phyloP scores from a whole-genome alignment of 495 filamentous ascomycete species.

The Penicillium salamii region DNA sequence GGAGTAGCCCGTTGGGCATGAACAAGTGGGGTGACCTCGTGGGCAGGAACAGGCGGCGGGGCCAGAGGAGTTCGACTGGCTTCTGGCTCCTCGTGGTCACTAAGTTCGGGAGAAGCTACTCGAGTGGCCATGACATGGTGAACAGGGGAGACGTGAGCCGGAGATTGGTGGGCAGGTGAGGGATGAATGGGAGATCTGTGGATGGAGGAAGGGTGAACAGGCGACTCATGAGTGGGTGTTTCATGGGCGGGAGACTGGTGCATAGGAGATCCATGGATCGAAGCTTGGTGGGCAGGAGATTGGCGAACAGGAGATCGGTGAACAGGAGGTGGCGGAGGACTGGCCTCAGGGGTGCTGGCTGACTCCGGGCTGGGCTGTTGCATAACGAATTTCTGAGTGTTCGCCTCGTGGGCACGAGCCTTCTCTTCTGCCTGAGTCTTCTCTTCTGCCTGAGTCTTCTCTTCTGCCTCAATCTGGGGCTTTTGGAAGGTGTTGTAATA shows the following conservation, averaged over 20 bases:
- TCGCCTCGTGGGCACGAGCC: constrained; percentile 1
- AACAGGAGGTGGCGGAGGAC: constrained; percentile 2
- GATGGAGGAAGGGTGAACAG: neutral
- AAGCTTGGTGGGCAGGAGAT: neutral
- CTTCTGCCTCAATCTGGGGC: constrained; percentile 20
- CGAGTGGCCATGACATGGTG: neutral
- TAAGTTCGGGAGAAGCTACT: neutral
- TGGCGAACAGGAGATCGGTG: neutral
- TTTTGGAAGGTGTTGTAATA: constrained; percentile 24
- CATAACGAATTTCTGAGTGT: neutral
- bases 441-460: constrained; percentile 3
- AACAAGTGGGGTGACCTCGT: constrained; percentile 15
- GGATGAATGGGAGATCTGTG: constrained; percentile 2
- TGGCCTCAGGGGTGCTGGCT: neutral
- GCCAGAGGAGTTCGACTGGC: constrained; percentile 19
- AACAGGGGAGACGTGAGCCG: neutral
- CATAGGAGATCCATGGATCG: no score
- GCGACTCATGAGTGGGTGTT: neutral
- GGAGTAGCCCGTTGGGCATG: constrained; percentile 8
- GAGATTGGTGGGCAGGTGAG: neutral
- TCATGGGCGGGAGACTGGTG: neutral
- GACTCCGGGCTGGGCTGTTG: constrained; percentile 1
- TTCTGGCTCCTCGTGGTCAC: neutral
- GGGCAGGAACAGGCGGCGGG: constrained; percentile 16
- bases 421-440: constrained; percentile 16